Conservation (phyloP, 306 rosid species). For the Abrus pulchellus region DNA sequence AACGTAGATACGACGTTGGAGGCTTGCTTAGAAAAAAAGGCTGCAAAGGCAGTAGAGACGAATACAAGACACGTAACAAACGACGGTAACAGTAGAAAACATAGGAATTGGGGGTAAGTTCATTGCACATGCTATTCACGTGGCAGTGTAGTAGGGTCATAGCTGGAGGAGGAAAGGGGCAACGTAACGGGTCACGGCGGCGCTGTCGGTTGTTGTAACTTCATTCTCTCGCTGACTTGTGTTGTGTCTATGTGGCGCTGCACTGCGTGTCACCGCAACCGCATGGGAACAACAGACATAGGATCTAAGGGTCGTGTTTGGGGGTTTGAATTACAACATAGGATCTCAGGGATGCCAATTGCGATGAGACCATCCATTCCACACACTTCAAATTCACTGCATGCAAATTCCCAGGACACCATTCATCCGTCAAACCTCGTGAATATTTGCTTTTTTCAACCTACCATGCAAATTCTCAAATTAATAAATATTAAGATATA, state of each 20-base stretch:
- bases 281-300: constrained; percentile 48
- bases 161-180: constrained; percentile 39
- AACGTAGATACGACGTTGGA: not conserved
- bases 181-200: constrained; percentile 41
- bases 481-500: no score
- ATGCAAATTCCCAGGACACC: constrained; percentile 29
- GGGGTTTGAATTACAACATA: constrained; percentile 25
- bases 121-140: constrained; percentile 40
- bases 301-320: constrained; percentile 29
- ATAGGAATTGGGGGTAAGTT: constrained; percentile 5
- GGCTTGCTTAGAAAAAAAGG: constrained; percentile 23
- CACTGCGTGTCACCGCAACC: constrained; percentile 9
- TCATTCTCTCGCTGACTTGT: constrained; percentile 12
- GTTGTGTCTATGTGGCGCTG: not conserved
- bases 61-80: not conserved
- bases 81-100: not conserved
- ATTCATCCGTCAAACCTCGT: constrained; percentile 51
- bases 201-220: constrained; percentile 46
- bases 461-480: not conserved
- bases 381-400: not conserved
- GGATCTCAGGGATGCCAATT: constrained; percentile 23
- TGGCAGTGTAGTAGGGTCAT: constrained; percentile 18
- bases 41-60: not conserved
- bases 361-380: not conserved
- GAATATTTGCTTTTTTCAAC: constrained; percentile 36